Conservation (phyloP, 768 basidiomycete genomes). For the Amanita polypyramis region DNA sequence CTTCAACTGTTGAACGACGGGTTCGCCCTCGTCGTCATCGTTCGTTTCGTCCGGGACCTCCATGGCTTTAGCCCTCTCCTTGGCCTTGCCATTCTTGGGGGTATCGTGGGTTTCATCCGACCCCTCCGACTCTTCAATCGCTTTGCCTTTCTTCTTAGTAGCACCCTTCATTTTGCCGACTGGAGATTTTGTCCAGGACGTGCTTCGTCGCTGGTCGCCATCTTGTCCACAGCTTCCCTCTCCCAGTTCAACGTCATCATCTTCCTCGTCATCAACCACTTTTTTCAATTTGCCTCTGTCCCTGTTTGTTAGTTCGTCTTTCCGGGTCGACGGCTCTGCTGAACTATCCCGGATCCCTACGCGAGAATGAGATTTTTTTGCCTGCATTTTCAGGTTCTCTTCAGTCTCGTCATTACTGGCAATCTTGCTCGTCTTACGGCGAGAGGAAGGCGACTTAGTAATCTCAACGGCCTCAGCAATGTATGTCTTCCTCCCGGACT, state of each 20-base stretch:
- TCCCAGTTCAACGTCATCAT: no score
- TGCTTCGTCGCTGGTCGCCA: neutral
- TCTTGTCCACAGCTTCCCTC: no score
- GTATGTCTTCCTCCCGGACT: constrained; percentile 5
- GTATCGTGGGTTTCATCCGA: neutral
- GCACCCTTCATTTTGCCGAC: no score
- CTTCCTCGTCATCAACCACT: no score
- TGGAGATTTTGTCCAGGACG: no score
- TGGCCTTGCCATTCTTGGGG: neutral
- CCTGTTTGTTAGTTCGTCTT: no score
- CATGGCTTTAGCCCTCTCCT: neutral
- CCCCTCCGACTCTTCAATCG: neutral
- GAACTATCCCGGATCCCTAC: no score
- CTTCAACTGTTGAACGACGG: neutral
- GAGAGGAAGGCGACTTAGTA: neutral
- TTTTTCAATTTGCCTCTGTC: no score
- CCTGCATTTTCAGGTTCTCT: constrained; percentile 4
- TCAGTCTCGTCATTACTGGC: constrained; percentile 2
- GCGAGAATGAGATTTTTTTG: neutral
- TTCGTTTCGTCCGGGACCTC: constrained; percentile 9
- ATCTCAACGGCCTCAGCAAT: constrained; percentile 5
- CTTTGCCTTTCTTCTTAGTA: neutral
- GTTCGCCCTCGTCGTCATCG: neutral
- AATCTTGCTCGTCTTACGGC: neutral
- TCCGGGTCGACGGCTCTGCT: no score